Evolutionary conservation across 805 yeast species (phyloP).

Genomic region (Metschnikowia bowlesiae): DNA sequence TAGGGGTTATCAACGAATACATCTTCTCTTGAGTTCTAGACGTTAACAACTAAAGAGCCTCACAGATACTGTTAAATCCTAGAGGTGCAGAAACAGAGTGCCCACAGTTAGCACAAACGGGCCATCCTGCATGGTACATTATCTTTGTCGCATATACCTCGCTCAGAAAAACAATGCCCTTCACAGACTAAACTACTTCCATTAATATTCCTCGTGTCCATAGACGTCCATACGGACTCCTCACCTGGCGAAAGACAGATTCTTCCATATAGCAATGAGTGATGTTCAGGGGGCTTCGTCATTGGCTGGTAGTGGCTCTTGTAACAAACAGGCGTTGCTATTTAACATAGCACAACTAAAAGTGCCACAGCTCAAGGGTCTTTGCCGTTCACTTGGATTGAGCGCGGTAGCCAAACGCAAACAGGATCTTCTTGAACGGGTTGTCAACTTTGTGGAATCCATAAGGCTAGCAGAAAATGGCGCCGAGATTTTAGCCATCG

Average conservation of each 20-base stretch:
- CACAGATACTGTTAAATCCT: no score
- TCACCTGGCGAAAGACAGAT: not conserved
- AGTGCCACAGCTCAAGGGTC: slow-evolving; percentile 49
- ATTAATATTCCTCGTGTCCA: not conserved
- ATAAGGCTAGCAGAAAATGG: slow-evolving; percentile 39
- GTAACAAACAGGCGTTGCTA: not conserved
- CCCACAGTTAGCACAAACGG: not conserved
- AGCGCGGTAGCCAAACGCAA: slow-evolving; percentile 53
- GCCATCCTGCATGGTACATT: not conserved
- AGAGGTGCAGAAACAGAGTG: not conserved
- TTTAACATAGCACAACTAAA: slow-evolving; percentile 33
- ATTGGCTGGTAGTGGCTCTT: not conserved
- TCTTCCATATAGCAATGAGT: not conserved
- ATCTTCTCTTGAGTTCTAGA: no score
- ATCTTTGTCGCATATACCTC: slow-evolving; percentile 2
- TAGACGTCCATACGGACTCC: not conserved
- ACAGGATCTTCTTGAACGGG: slow-evolving; percentile 52
- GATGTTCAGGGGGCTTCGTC: not conserved
- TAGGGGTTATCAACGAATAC: no score
- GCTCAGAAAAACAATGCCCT: not conserved
- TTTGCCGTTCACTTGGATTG: slow-evolving; percentile 48
- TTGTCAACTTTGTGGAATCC: slow-evolving; percentile 42
- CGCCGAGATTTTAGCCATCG: slow-evolving; percentile 42
- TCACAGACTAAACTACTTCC: not conserved
- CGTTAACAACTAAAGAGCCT: no score